Base-by-base conservation (phyloP, 2,329 filamentous ascomycete genomes). In the Dothistroma pini region DNA sequence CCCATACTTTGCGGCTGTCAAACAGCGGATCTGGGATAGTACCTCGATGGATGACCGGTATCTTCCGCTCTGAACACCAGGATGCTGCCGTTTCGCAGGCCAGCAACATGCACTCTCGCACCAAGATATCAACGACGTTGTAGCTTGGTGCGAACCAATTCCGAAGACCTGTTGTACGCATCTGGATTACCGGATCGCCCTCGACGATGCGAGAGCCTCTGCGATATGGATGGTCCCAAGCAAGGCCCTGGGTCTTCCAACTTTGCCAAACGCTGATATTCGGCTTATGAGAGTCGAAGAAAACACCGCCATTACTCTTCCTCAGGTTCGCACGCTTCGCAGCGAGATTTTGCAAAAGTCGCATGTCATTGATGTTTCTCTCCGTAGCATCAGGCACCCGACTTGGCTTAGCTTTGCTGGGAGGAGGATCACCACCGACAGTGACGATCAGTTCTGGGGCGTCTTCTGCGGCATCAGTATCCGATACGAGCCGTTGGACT, bases 31-130 rank as follows among this genome's bases (percentile, higher is more conserved):
- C 9, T 50, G 58, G 1, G 0, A 70, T 38, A 1, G 69, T 74
- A 66, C 81, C 81, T 63, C 78, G 73, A 66, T 79, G 84, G 54
- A 83, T 76, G 51, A 77, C 75, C 0, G 83, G 83, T 31, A 85
- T 79, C 8, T 76, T 72, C 19, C 83, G 76, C 48, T 81, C 78
- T n/a, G 73, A 71, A 65, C 80, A 82, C 82, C 82, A 86, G 12
- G 71, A 66, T 14, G 77, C 82, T 8, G 78, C 80, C n/a, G 80
- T 73, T 54, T 81, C 77, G 58, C 79, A 78, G 16, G 81, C 84
- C 22, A 87, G 71, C 61, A 85, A 73, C 85, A 88, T 88, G 38
- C 78, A 66, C 54, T 82, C 77, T 75, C 74, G 64, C 72, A 79
- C 61, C 63, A 76, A 72, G 25, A 75, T 69, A 8, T 53, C 51